Conservation (phyloP, 495 filamentous ascomycete species). For the Talaromyces borbonicus region DNA sequence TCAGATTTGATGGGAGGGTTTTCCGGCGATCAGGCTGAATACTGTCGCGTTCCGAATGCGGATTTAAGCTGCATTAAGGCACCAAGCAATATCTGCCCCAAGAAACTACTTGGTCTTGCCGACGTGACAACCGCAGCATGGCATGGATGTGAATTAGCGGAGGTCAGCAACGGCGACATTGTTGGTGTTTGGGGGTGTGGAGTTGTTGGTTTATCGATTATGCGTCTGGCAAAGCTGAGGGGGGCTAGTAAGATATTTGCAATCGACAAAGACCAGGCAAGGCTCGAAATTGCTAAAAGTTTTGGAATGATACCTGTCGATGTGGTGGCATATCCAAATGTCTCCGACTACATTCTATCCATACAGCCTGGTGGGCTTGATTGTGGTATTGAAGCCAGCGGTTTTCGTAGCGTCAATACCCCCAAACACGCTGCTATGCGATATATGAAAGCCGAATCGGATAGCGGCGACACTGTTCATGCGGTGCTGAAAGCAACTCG, state of each 20-base stretch:
- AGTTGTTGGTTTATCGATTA: conserved; percentile 19
- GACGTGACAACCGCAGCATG: conserved; percentile 31
- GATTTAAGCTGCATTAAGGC: conserved; percentile 23
- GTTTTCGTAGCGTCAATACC: conserved; percentile 18
- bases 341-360: conserved; percentile 20
- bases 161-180: conserved; percentile 24
- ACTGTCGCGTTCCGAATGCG: conserved; percentile 29
- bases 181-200: conserved; percentile 37
- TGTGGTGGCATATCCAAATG: conserved; percentile 15
- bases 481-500: conserved; percentile 21
- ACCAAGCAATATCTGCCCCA: conserved; percentile 44
- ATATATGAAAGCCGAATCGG: conserved; percentile 17
- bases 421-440: conserved; percentile 17
- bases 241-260: conserved; percentile 23
- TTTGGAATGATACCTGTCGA: conserved; percentile 20
- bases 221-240: conserved; percentile 16
- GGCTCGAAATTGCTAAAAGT: conserved; percentile 16
- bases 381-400: conserved; percentile 25
- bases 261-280: conserved; percentile 21
- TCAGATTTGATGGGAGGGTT: conserved; percentile 58
- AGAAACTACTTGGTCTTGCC: conserved; percentile 26
- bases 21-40: conserved; percentile 47
- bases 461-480: conserved; percentile 18
- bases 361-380: conserved; percentile 24
- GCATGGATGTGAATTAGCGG: conserved; percentile 23